Evolutionary conservation across 305 asterid genomes (phyloP).

Genomic region (Fraxinus sp.): DNA sequence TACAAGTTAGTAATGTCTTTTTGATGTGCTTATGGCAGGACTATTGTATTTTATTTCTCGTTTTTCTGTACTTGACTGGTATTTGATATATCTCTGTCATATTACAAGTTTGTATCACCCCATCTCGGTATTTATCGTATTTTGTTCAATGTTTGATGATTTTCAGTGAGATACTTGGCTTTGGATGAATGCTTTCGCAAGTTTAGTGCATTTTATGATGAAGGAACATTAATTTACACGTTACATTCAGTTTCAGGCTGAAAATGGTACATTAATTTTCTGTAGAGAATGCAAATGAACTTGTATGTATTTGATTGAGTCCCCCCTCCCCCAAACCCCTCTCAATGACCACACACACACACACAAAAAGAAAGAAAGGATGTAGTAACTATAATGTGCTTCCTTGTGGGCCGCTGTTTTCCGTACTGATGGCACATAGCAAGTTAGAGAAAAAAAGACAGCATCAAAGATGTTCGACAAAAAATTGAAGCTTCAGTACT

Average conservation of each 20-base stretch:
- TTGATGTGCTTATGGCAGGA: neutral
- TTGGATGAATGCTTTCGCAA: neutral
- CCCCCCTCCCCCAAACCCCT: neutral
- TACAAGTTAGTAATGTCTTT: neutral
- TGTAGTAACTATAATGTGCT: neutral
- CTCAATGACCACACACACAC: neutral
- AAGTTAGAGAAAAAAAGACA: neutral
- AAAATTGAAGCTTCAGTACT: neutral
- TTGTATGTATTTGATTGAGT: neutral
- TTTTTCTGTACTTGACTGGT: conserved; percentile 1
- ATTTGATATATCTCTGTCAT: neutral
- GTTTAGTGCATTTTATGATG: neutral
- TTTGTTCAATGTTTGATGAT: neutral
- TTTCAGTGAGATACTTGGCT: neutral
- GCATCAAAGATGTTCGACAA: neutral
- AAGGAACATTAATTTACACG: neutral
- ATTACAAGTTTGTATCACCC: neutral
- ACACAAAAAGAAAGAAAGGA: neutral
- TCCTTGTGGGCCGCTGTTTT: neutral
- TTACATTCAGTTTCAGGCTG: neutral
- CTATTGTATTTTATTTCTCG: neutral
- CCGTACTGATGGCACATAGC: neutral
- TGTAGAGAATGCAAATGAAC: neutral
- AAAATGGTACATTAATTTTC: neutral
- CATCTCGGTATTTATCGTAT: neutral